These are phyloP conservation scores for Corchorus olitorius DNA, from an alignment of 345 rosid genomes.

Conservation along the genomic window DNA sequence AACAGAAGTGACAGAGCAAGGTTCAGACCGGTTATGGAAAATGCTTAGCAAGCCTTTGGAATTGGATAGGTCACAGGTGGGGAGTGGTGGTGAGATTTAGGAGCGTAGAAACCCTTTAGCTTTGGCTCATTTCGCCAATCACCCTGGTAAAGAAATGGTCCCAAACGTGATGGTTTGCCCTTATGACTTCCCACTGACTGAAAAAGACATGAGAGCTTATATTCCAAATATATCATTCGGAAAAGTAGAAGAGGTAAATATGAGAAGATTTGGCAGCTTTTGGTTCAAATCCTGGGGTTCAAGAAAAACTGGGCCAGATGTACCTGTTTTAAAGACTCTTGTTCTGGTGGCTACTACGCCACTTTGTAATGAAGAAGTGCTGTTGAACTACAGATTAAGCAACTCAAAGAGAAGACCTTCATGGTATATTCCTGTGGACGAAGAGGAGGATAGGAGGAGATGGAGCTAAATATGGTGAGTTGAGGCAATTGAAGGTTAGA, in stretches of 20 bases:
- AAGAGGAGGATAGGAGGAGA: slow-evolving; percentile 77
- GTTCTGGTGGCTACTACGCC: slow-evolving; percentile 80
- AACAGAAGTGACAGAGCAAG: slow-evolving; percentile 34
- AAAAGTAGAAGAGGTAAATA: slow-evolving; percentile 51
- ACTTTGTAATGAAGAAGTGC: slow-evolving; percentile 69
- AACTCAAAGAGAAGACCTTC: slow-evolving; percentile 57
- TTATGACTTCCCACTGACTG: slow-evolving; percentile 75
- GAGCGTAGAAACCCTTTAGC: slow-evolving; percentile 91
- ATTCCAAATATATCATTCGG: slow-evolving; percentile 71
- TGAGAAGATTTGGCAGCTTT: slow-evolving; percentile 70
- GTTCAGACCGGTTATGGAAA: slow-evolving; percentile 70
- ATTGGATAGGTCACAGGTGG: slow-evolving; percentile 37
- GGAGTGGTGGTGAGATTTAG: slow-evolving; percentile 38
- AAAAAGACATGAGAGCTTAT: slow-evolving; percentile 63
- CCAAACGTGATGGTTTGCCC: slow-evolving; percentile 90
- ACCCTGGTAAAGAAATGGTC: slow-evolving; percentile 62
- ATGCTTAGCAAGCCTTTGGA: slow-evolving; percentile 71
- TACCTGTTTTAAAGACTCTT: slow-evolving; percentile 58
- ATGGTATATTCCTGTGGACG: slow-evolving; percentile 79
- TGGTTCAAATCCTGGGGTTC: slow-evolving; percentile 55
- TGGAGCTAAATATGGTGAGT: slow-evolving; percentile 45
- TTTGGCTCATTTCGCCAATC: slow-evolving; percentile 80
- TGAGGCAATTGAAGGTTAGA: background rate
- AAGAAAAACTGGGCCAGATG: slow-evolving; percentile 27
- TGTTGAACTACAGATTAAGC: slow-evolving; percentile 76